Evolutionary conservation across 805 yeast genomes (phyloP).

Genomic region (Cyberlindnera amylophila): DNA sequence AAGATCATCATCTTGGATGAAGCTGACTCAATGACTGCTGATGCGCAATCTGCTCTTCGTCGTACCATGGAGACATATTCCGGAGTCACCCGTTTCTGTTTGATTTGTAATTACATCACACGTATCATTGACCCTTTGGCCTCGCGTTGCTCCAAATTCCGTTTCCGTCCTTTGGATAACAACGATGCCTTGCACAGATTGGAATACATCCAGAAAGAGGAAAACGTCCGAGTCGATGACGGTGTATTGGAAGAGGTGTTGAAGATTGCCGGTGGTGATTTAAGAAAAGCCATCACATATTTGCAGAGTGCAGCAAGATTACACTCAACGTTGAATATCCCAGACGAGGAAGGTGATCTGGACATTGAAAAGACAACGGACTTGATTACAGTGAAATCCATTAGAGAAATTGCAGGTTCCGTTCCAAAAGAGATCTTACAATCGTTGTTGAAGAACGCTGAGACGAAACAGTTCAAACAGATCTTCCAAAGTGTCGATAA

Average conservation of each 20-base stretch:
- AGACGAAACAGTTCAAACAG: slow-evolving; percentile 29
- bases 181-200: slow-evolving; percentile 68
- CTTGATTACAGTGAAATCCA: slow-evolving; percentile 39
- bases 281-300: slow-evolving; percentile 87
- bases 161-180: slow-evolving; percentile 77
- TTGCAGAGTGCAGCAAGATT: slow-evolving; percentile 79
- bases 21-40: slow-evolving; percentile 96
- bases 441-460: slow-evolving; percentile 37
- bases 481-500: slow-evolving; percentile 44
- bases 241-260: slow-evolving; percentile 62
- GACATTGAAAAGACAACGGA: slow-evolving; percentile 27
- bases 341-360: slow-evolving; percentile 35
- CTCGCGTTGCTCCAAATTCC: slow-evolving; percentile 91
- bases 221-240: slow-evolving; percentile 38
- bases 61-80: slow-evolving; percentile 94
- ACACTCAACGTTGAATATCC: slow-evolving; percentile 25
- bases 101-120: slow-evolving; percentile 94
- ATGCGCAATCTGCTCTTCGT: slow-evolving; percentile 92
- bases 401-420: slow-evolving; percentile 75
- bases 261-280: slow-evolving; percentile 79
- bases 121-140: slow-evolving; percentile 96
- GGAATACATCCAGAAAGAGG: slow-evolving; percentile 51
- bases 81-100: slow-evolving; percentile 84
- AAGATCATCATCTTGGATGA: slow-evolving; percentile 91
- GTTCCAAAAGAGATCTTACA: slow-evolving; percentile 50